These are phyloP conservation scores for Arachnopeziza araneosa DNA, from an alignment of 2,329 filamentous ascomycete genomes.

Conservation along the genomic window DNA sequence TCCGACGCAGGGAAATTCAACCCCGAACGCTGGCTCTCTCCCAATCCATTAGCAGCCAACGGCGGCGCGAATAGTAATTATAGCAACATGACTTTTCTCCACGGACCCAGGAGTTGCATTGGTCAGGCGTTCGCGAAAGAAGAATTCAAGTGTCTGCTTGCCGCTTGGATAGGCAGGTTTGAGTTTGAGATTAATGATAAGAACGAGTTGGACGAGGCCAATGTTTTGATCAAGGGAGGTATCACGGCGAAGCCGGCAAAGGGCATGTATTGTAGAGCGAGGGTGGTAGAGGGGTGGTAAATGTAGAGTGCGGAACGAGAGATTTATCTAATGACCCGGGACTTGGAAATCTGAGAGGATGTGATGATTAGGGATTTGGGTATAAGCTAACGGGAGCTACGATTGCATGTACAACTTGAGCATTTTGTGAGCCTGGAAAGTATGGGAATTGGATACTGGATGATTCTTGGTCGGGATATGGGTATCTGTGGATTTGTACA, in stretches of 20 bases:
- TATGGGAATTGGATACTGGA: too few species aligned
- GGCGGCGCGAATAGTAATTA: slow-evolving; percentile 74
- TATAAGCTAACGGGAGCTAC: too few species aligned
- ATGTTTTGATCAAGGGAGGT: slow-evolving; percentile 61
- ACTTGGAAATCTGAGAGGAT: not conserved
- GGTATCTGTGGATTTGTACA: too few species aligned
- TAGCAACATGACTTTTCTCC: slow-evolving; percentile 74
- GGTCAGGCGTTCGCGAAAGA: slow-evolving; percentile 74
- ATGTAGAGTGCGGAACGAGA: not conserved
- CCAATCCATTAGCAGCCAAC: slow-evolving; percentile 40
- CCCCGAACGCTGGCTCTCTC: slow-evolving; percentile 67
- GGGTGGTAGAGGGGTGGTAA: slow-evolving; percentile 61
- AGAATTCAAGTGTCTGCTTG: slow-evolving; percentile 80
- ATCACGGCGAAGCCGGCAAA: slow-evolving; percentile 69
- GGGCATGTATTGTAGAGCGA: slow-evolving; percentile 65
- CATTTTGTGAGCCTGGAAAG: too few species aligned
- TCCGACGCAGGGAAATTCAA: slow-evolving; percentile 68
- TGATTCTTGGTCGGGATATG: too few species aligned
- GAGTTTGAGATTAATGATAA: slow-evolving; percentile 52
- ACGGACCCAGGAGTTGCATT: slow-evolving; percentile 82
- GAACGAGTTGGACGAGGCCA: slow-evolving; percentile 59
- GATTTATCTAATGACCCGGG: not conserved
- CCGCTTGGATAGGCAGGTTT: slow-evolving; percentile 71
- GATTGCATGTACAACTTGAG: too few species aligned
- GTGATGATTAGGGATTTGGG: too few species aligned